These are phyloP conservation scores for Cryptococcus floricola DNA, from an alignment of 1,284 basidiomycete species.

Conservation along the genomic window DNA sequence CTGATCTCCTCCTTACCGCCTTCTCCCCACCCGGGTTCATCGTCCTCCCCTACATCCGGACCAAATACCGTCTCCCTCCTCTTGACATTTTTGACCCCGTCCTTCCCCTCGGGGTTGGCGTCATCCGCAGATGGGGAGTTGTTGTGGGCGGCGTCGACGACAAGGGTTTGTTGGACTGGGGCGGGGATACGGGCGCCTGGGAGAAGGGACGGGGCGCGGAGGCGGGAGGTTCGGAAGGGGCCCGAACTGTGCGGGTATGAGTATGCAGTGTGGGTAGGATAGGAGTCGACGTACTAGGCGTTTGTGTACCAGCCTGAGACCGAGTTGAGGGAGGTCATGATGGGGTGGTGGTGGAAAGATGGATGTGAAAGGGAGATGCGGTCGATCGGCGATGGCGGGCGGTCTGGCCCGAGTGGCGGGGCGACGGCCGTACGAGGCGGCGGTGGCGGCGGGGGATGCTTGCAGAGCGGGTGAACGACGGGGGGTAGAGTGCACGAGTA, in stretches of 20 bases:
- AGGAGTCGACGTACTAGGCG: conserved; percentile 18
- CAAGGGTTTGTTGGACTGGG: conserved; percentile 40
- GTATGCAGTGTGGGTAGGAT: neutral
- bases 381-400: too few species aligned
- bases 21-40: conserved; percentile 45
- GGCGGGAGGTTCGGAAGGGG: conserved; percentile 29
- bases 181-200: conserved; percentile 15
- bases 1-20: conserved; percentile 56
- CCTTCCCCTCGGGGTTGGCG: conserved; percentile 1
- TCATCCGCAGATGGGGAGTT: neutral
- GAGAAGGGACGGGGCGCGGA: conserved; percentile 34
- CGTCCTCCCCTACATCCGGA: conserved; percentile 63
- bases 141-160: conserved; percentile 36
- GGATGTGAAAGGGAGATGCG: neutral
- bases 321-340: conserved; percentile 3
- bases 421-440: too few species aligned
- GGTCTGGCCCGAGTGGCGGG: too few species aligned
- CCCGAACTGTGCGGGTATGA: conserved; percentile 11
- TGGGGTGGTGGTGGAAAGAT: neutral
- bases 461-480: too few species aligned
- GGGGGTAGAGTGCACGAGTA: too few species aligned
- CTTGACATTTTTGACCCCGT: conserved; percentile 40
- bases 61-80: conserved; percentile 65
- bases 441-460: neutral
- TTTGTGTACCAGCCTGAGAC: conserved; percentile 24